Evolutionary conservation across 2,329 filamentous ascomycete species (phyloP), one percentile per base, ranked within the genome.

Genomic region (Fusarium bactridioides): DNA sequence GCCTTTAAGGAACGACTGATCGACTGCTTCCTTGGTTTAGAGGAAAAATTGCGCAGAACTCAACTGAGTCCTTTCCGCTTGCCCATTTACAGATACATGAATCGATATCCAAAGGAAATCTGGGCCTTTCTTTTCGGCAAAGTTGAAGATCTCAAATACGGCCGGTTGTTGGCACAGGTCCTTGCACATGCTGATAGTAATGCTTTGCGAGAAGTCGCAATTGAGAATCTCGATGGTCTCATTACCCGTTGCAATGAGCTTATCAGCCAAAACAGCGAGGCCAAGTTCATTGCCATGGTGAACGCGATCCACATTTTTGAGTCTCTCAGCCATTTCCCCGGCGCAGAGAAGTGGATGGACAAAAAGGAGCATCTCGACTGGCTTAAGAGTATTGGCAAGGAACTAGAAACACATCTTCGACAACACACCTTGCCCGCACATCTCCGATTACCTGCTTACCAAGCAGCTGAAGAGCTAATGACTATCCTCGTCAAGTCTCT

Each of bases 1-100:
- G 91, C 92, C 21, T 99, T 99, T 80, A 94, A 98, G 81, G 94
- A 95, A 68, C 90, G 93, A 35, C 88, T 99, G 47, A 94, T 98
- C 54, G 93, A 97, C 74, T 93, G 93, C 57, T 94, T 97, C n/a
- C 86, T 99, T 62, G 92, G 94, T 45, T 86, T 99, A 0, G 96
- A 99, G 80, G 89, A 92, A 59, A 93, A 92, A 72, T 85, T 99
- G 43, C 90, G 96, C 37, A 87, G 96, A 67, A 99, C 96, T 3
- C 92, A 95, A 53, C 92, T 93, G 76, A 98, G 95, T 77, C 95
- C 95, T 1, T 98, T 99, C 86, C 89, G 97, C 48, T 89, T 91
- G 65, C 95, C 96, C 2, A 87, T 99, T 25, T 94, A 97, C 80
- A 94, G 94, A 78, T 99, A 97, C 79, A 88, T 99, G 69, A 97